phyloP scores from a whole-genome alignment of 768 basidiomycete genomes.

The Russula earlei region DNA sequence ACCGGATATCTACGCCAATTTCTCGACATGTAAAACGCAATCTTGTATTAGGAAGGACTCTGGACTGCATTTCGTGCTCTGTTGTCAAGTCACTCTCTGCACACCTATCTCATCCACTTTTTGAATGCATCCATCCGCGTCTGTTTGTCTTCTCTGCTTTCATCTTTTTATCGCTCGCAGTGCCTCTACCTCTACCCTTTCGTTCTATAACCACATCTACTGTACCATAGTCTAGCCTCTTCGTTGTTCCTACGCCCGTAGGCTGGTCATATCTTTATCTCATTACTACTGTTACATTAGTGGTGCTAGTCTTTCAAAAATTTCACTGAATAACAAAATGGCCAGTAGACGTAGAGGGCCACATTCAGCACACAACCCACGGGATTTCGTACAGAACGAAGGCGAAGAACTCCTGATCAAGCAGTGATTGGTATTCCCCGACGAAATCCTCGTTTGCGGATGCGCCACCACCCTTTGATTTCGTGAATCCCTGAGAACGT shows the following conservation, averaged over 20 bases:
- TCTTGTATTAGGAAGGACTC: slow-evolving; percentile 21
- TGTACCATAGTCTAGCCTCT: slow-evolving; percentile 33
- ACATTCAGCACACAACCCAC: slow-evolving; percentile 61
- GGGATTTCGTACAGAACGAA: slow-evolving; percentile 93
- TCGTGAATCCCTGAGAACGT: slow-evolving; percentile 44
- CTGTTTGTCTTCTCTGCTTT: slow-evolving; percentile 8
- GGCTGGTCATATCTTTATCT: slow-evolving; percentile 53
- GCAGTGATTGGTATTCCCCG: slow-evolving; percentile 85
- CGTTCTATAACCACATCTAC: slow-evolving; percentile 3
- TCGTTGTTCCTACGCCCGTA: slow-evolving; percentile 41
- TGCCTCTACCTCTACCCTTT: slow-evolving; percentile 4
- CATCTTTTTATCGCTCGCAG: slow-evolving; percentile 15
- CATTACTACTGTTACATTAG: slow-evolving; percentile 17
- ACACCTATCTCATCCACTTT: slow-evolving; percentile 14
- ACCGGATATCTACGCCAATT: slow-evolving; percentile 14
- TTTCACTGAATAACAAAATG: slow-evolving; percentile 11
- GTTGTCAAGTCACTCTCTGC: slow-evolving; percentile 5
- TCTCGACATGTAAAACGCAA: slow-evolving; percentile 13
- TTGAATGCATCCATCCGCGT: slow-evolving; percentile 14
- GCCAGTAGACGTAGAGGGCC: slow-evolving; percentile 11
- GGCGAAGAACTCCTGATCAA: slow-evolving; percentile 95
- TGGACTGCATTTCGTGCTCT: slow-evolving; percentile 14
- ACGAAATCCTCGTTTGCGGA: slow-evolving; percentile 54
- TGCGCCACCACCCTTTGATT: slow-evolving; percentile 32
- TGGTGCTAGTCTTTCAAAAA: slow-evolving; percentile 14